phyloP scores from a whole-genome alignment of 139 green algal species.

The Parachlorella kessleri region DNA sequence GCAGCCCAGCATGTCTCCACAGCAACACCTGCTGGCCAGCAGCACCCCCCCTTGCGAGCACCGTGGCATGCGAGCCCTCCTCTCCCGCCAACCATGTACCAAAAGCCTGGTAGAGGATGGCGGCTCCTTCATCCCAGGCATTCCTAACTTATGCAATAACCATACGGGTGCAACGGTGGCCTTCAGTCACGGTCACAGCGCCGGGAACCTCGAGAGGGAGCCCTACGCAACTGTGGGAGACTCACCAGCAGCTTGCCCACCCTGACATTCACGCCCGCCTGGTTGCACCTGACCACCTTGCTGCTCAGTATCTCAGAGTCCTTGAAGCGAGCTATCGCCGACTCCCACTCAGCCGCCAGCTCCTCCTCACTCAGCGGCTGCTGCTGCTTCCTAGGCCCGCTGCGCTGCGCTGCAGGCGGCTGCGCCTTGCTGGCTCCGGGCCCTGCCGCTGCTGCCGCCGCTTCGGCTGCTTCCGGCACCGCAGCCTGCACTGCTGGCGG shows the following conservation, averaged over 20 bases:
- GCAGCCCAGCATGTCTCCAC: no score
- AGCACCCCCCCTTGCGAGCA: no score
- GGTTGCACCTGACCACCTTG: constrained; percentile 15
- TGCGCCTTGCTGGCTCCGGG: neutral
- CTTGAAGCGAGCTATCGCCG: neutral
- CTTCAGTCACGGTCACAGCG: no score
- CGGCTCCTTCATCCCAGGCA: no score
- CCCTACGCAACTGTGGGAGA: no score
- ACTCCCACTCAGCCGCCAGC: neutral
- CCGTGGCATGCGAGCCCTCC: no score
- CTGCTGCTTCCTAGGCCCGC: neutral
- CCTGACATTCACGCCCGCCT: constrained; percentile 31
- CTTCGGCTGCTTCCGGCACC: neutral
- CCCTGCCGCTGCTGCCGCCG: neutral
- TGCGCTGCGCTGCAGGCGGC: neutral
- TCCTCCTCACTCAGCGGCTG: neutral
- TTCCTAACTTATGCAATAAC: no score
- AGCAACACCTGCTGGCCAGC: no score
- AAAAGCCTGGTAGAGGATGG: no score
- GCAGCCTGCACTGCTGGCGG: neutral
- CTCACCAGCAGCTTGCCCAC: constrained; percentile 9
- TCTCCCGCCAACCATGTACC: no score
- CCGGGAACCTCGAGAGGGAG: no score
- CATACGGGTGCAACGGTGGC: no score
- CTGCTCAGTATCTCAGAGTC: neutral